Base-by-base conservation (phyloP, 2,329 filamentous ascomycete genomes). In the Neopestalotiopsis sp. region DNA sequence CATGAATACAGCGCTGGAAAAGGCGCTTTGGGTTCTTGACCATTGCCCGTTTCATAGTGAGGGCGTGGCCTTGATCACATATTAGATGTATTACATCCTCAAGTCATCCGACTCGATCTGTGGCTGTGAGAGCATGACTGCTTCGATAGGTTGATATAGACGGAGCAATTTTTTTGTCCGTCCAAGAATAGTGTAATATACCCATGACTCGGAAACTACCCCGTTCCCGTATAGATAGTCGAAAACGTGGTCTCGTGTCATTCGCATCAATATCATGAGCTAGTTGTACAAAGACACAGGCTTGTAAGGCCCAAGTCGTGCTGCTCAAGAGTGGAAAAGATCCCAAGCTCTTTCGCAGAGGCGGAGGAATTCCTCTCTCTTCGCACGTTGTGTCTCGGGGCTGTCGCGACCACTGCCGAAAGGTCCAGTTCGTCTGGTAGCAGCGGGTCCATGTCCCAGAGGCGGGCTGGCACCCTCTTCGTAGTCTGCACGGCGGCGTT, bases 261-360 rank as follows among this genome's bases (percentile, higher is more conserved):
- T 66, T 66, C 45, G 67, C 69, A 64, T 72, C 60, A 68, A 72
- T 72, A 67, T 74, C 71, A 72, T 72, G 70, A 73, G 70, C 42
- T 67, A 74, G 66, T 72, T 73, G 71, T 74, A 68, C 72, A 73
- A 66, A 72, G 61, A 70, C 72, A 75, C 72, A 71, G 68, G 69
- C 71, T 72, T 71, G 70, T 70, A 62, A 65, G 59, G 69, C 66
- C 40, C 65, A 68, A 24, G 45, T 13, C 24, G 24, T 20, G 49
- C 60, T 12, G 32, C 67, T 89, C 83, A 98, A 71, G 94, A 97
- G 84, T 98, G 96, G 81, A 98, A 97, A 34, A 99, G 82, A 83
- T 99, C 96, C 96, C 96, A 99, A 9, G 96, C 96, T 76, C 94
- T 87, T 74, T 94, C 90, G 79, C 95, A 98, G 64, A 98, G 84